Percentiles rank a stretch among this genome's conserved stretches.
These are phyloP conservation scores for Medicago truncatula DNA, from an alignment of 306 rosid genomes.

Conservation along the genomic window DNA sequence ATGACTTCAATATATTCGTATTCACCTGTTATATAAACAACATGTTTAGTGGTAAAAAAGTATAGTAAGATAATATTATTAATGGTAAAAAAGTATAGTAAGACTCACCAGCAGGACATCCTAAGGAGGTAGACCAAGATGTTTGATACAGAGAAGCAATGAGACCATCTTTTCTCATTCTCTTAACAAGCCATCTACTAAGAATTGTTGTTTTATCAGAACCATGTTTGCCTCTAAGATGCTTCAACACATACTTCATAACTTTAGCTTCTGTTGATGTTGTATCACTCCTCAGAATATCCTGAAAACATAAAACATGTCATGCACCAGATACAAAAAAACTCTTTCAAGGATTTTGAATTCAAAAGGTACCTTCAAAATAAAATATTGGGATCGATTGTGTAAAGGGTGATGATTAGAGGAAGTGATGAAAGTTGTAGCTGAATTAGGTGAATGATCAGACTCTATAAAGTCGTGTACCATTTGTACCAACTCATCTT, in stretches of 20 bases:
- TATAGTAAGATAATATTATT: too few species aligned
- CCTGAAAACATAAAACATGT: conserved; percentile 43
- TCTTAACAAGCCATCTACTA: conserved; percentile 58
- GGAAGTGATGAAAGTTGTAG: conserved; percentile 42
- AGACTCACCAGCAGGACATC: conserved; percentile 71
- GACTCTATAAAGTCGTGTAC: conserved; percentile 80
- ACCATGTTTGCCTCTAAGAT: conserved; percentile 47
- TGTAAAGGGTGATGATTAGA: conserved; percentile 43
- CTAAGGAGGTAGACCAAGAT: conserved; percentile 68
- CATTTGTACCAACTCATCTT: conserved; percentile 64
- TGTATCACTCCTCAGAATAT: conserved; percentile 55
- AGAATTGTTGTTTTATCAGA: conserved; percentile 44
- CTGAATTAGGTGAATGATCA: conserved; percentile 44
- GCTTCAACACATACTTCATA: conserved; percentile 53
- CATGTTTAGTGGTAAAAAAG: background rate
- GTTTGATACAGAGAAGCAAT: conserved; percentile 67
- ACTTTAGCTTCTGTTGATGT: conserved; percentile 50
- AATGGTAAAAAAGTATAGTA: too few species aligned
- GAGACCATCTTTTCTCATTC: conserved; percentile 61
- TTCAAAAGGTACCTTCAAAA: conserved; percentile 40
- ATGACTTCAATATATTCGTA: conserved; percentile 70
- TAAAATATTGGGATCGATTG: conserved; percentile 49
- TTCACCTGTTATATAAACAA: conserved; percentile 52
- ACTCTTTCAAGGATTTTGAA: background rate
- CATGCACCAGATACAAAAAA: background rate